phyloP scores from a whole-genome alignment of 441 rosid species.

The Jatropha multifida region DNA sequence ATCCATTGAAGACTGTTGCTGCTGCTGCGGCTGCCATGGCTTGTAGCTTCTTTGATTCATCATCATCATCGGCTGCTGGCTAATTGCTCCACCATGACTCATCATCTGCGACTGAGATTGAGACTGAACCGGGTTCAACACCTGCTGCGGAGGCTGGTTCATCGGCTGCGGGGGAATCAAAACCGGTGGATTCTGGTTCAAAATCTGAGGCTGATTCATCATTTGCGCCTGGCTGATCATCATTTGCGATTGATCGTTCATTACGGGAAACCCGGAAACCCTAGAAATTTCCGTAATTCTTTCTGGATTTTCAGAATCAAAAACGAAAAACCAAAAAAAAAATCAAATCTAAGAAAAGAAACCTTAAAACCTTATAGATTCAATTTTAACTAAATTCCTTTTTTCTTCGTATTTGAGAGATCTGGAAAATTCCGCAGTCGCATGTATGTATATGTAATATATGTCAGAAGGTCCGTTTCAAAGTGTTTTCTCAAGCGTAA shows the following conservation, averaged over 20 bases:
- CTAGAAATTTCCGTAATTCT: not conserved
- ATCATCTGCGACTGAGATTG: slow-evolving; percentile 33
- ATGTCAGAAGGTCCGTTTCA: not conserved
- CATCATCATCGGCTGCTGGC: slow-evolving; percentile 35
- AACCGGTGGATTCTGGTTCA: slow-evolving; percentile 1
- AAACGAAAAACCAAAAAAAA: not conserved
- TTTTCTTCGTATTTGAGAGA: not conserved
- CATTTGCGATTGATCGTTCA: slow-evolving; percentile 40
- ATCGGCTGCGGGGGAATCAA: slow-evolving; percentile 43
- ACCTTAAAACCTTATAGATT: not conserved
- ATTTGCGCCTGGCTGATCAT: slow-evolving; percentile 36
- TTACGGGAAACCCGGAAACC: not conserved
- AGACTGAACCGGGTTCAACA: slow-evolving; percentile 25
- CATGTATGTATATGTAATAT: too few species aligned
- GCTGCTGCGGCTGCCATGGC: slow-evolving; percentile 46
- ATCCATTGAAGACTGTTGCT: slow-evolving; percentile 20
- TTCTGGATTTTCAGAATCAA: not conserved
- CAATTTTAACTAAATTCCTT: not conserved
- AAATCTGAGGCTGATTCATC: slow-evolving; percentile 41
- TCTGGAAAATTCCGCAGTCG: not conserved
- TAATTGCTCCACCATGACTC: slow-evolving; percentile 22
- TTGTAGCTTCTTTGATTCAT: slow-evolving; percentile 36
- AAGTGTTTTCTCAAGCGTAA: not conserved
- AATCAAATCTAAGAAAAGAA: not conserved
- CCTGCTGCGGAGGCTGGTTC: slow-evolving; percentile 43